A percentile compares a stretch with the other conserved stretches of the same genome.
phyloP scores from a whole-genome alignment of 768 basidiomycete species.

The Lactarius pseudohatsudake region DNA sequence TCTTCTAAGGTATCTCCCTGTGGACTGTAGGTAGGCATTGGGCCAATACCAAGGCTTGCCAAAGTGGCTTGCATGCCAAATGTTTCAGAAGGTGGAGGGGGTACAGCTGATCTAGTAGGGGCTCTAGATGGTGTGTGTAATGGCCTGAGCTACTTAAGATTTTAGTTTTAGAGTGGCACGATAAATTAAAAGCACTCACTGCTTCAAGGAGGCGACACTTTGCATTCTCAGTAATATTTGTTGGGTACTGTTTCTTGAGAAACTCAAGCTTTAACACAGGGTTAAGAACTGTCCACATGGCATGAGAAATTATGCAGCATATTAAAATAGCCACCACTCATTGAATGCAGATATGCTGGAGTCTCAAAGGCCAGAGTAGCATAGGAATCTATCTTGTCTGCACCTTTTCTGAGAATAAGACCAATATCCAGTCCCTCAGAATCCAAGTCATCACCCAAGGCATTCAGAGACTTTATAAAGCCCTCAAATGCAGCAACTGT shows the following conservation, averaged over 20 bases:
- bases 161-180: no score
- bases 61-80: no score
- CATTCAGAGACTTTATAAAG: not conserved
- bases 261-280: not conserved
- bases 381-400: not conserved
- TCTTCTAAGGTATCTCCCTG: no score
- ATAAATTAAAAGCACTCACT: not conserved
- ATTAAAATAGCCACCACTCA: not conserved
- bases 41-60: no score
- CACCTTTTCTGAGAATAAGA: not conserved
- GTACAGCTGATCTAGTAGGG: no score
- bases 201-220: not conserved
- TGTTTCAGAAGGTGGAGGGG: no score
- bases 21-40: no score
- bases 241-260: not conserved
- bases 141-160: no score
- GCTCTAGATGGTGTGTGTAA: no score
- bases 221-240: not conserved
- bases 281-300: not conserved
- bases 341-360: not conserved
- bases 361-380: not conserved
- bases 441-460: rapidly evolving
- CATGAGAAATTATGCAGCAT: not conserved
- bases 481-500: no score
- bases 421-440: not conserved